Percentiles rank a stretch among this genome's conserved stretches.
Conservation (phyloP, 768 basidiomycete species). For the Amanita fuliginea region DNA sequence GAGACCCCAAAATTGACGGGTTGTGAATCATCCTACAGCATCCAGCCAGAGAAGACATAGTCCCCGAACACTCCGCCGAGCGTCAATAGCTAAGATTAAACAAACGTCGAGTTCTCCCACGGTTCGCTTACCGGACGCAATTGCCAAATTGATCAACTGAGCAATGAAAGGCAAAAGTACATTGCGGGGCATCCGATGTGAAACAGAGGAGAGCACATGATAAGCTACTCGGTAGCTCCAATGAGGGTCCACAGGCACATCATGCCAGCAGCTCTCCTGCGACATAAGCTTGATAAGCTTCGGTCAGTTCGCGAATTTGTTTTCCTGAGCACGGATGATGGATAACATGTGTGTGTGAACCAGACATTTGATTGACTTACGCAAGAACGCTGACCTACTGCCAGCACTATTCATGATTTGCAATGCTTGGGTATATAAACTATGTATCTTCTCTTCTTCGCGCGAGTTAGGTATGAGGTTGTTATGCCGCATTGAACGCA, state of each 20-base stretch:
- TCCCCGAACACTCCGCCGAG: conserved; percentile 1
- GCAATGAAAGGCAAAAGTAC: background rate
- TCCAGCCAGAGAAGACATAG: background rate
- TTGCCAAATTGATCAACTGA: background rate
- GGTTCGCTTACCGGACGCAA: background rate
- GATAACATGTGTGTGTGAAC: background rate
- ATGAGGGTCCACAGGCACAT: background rate
- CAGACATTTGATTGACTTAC: background rate
- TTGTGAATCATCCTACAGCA: background rate
- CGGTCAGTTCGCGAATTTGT: conserved; percentile 3
- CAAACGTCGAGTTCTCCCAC: background rate
- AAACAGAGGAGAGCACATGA: background rate
- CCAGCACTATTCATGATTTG: background rate
- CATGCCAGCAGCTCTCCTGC: conserved; percentile 1
- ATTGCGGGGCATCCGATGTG: background rate
- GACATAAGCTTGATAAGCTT: conserved; percentile 3
- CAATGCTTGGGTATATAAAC: conserved; percentile 1
- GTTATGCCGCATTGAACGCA: conserved; percentile 1
- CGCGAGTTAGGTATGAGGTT: background rate
- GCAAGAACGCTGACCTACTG: background rate
- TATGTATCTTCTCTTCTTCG: conserved; percentile 5
- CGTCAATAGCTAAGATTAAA: background rate
- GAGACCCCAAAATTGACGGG: background rate
- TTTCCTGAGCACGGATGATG: background rate
- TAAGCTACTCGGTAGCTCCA: background rate